These are phyloP conservation scores for Fraxinus nigra DNA, from an alignment of 305 asterid species.

Conservation along the genomic window DNA sequence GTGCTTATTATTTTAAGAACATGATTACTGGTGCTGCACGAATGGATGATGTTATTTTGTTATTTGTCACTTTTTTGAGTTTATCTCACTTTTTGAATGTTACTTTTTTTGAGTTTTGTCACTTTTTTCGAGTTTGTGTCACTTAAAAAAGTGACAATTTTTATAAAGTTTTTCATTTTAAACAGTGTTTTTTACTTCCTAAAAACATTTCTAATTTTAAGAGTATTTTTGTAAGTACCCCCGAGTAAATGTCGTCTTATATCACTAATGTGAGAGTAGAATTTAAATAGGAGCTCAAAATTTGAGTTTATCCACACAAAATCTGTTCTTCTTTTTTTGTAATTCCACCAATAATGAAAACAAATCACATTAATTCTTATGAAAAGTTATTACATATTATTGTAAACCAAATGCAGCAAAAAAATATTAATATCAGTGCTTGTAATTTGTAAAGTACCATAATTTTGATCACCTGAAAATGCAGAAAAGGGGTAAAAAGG, in stretches of 20 bases:
- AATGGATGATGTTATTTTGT: too few species aligned
- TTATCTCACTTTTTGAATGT: too few species aligned
- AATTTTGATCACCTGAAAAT: neutral
- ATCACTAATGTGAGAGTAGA: neutral
- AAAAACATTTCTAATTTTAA: too few species aligned
- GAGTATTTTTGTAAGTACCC: too few species aligned
- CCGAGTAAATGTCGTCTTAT: neutral
- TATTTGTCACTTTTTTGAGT: too few species aligned
- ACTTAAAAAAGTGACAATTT: too few species aligned
- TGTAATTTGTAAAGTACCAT: neutral
- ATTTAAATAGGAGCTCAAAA: neutral
- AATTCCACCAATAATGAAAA: neutral
- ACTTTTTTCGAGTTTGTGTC: too few species aligned
- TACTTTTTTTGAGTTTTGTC: too few species aligned
- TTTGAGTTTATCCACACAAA: neutral
- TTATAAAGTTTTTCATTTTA: too few species aligned
- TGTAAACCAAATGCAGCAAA: neutral
- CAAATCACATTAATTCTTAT: neutral
- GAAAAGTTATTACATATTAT: neutral
- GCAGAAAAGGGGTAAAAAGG: neutral
- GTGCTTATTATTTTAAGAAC: too few species aligned
- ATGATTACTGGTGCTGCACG: too few species aligned
- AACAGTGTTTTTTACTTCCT: too few species aligned
- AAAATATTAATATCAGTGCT: neutral
- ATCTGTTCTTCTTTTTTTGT: neutral